Conservation (phyloP, 495 filamentous ascomycete species). For the Clavariopsis aquatica region DNA sequence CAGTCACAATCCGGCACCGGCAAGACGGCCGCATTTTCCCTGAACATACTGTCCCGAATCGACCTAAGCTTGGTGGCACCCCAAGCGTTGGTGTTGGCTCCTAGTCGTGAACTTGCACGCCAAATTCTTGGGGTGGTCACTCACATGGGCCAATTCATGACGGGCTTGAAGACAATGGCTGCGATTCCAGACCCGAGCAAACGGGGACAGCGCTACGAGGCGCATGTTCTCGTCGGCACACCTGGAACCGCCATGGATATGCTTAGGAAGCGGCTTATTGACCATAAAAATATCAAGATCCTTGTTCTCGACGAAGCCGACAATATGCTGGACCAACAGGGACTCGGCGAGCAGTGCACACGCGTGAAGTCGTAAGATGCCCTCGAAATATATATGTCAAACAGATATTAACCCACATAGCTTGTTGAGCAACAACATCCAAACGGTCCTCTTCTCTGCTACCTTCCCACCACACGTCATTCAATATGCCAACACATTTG, state of each 20-base stretch:
- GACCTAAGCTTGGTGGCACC: conserved; percentile 69
- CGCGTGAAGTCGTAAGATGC: conserved; percentile 75
- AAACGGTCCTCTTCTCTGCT: conserved; percentile 92
- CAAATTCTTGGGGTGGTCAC: conserved; percentile 86
- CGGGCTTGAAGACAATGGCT: conserved; percentile 67
- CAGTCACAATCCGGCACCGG: conserved; percentile 98
- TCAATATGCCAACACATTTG: conserved; percentile 74
- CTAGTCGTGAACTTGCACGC: conserved; percentile 89
- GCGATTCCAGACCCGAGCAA: conserved; percentile 75
- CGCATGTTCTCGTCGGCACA: conserved; percentile 84
- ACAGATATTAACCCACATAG: conserved; percentile 47
- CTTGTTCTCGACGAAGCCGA: conserved; percentile 92
- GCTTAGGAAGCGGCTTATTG: conserved; percentile 69
- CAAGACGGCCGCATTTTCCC: conserved; percentile 94
- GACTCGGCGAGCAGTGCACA: conserved; percentile 89
- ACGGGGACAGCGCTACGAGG: conserved; percentile 61
- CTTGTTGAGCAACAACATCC: conserved; percentile 67
- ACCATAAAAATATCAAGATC: conserved; percentile 65
- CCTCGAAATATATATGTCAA: not conserved
- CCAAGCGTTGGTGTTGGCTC: conserved; percentile 87
- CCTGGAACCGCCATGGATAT: conserved; percentile 90
- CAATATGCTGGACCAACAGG: conserved; percentile 94
- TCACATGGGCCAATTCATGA: conserved; percentile 78
- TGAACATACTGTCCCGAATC: conserved; percentile 84
- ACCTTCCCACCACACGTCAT: conserved; percentile 88